Evolutionary conservation across 345 rosid species (phyloP).

Genomic region (Adansonia digitata): DNA sequence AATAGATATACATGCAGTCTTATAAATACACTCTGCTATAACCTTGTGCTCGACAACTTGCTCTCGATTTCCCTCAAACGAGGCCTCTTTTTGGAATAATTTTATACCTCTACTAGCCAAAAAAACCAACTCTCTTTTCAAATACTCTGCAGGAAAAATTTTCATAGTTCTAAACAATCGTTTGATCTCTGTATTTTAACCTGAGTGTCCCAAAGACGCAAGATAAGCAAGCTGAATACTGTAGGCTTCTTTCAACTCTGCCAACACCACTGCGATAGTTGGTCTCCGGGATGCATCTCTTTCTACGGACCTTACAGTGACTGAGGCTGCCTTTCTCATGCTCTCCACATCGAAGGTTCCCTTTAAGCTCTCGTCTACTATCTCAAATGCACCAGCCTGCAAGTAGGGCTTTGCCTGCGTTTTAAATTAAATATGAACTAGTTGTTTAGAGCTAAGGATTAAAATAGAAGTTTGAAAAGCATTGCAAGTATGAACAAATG

Average conservation of each 20-base stretch:
- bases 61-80: neutral
- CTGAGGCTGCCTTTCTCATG: slow-evolving; percentile 57
- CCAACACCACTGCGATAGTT: slow-evolving; percentile 49
- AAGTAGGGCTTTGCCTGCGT: slow-evolving; percentile 65
- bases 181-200: neutral
- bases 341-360: slow-evolving; percentile 63
- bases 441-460: neutral
- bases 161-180: neutral
- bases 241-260: slow-evolving; percentile 75
- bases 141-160: neutral
- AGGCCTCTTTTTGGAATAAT: neutral
- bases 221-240: slow-evolving; percentile 60
- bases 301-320: slow-evolving; percentile 63
- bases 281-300: slow-evolving; percentile 79
- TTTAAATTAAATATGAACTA: neutral
- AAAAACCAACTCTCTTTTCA: slow-evolving; percentile 1
- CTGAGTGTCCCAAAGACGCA: neutral
- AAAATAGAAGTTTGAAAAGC: neutral
- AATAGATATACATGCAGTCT: neutral
- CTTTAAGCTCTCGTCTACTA: slow-evolving; percentile 62
- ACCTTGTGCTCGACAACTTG: neutral
- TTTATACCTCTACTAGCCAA: neutral
- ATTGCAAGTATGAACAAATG: neutral
- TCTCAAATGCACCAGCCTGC: slow-evolving; percentile 84
- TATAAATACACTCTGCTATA: neutral